Percentiles rank a stretch among this genome's conserved stretches.
phyloP scores from a whole-genome alignment of 352 stramenopile genomes.

The Globisporangium megalacanthum region DNA sequence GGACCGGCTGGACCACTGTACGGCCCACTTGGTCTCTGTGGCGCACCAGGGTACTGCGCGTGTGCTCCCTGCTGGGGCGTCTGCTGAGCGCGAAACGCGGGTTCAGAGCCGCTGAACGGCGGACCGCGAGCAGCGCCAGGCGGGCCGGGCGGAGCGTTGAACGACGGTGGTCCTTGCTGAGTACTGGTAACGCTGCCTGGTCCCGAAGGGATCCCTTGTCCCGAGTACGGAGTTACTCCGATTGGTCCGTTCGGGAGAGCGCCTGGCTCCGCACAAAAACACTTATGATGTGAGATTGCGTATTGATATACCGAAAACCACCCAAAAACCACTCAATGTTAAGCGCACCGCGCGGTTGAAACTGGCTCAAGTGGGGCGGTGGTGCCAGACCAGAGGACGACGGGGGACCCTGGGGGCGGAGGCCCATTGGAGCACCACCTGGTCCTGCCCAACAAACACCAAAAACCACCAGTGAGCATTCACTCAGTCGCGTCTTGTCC shows the following conservation, averaged over 20 bases:
- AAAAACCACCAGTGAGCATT: neutral
- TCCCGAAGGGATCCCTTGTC: constrained; percentile 11
- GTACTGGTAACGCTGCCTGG: constrained; percentile 9
- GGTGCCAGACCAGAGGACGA: constrained; percentile 25
- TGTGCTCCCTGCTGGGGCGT: constrained; percentile 6
- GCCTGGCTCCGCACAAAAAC: constrained; percentile 3
- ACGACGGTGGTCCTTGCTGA: constrained; percentile 9
- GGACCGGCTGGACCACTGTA: constrained; percentile 10
- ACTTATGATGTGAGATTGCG: neutral
- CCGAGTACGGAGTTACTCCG: constrained; percentile 16
- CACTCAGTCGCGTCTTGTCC: too few relatives aligned
- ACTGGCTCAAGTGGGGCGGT: constrained; percentile 37
- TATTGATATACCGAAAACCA: neutral
- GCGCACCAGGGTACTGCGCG: constrained; percentile 10
- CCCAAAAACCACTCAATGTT: neutral
- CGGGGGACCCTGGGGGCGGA: constrained; percentile 15
- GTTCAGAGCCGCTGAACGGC: constrained; percentile 8
- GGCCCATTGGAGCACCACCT: constrained; percentile 2
- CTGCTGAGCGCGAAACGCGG: constrained; percentile 12
- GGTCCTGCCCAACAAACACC: neutral
- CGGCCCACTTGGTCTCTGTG: constrained; percentile 11
- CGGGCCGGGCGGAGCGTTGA: constrained; percentile 12
- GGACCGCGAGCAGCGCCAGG: constrained; percentile 13
- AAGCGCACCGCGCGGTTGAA: constrained; percentile 22
- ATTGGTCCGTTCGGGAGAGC: constrained; percentile 18